Percentiles rank a stretch among this genome's conserved stretches.
phyloP scores from a whole-genome alignment of 108 stramenopile species.

The Nannochloropsis gaditana region DNA sequence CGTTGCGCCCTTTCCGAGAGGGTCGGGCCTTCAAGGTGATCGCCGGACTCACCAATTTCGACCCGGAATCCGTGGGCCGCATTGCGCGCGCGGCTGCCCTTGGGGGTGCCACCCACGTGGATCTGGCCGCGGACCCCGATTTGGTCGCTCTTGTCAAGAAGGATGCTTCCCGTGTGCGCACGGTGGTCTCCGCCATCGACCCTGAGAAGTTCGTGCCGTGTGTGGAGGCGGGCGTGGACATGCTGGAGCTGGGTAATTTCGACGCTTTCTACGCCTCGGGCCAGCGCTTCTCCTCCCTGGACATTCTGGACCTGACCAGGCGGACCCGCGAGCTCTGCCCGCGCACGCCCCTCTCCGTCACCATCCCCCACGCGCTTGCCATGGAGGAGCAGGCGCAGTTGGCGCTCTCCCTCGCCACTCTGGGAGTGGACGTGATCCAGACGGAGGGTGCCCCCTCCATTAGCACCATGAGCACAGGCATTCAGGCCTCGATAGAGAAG shows the following conservation, averaged over 20 bases:
- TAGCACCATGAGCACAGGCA: constrained; percentile 38
- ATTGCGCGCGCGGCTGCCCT: constrained; percentile 45
- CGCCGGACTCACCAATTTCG: constrained; percentile 55
- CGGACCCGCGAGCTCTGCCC: constrained; percentile 47
- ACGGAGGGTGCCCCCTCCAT: constrained; percentile 53
- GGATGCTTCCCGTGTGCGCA: background rate
- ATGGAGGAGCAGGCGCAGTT: constrained; percentile 52
- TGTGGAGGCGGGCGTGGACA: constrained; percentile 55
- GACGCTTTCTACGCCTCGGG: constrained; percentile 56
- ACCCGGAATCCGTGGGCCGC: constrained; percentile 49
- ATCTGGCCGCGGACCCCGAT: constrained; percentile 54
- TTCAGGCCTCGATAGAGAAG: constrained; percentile 52
- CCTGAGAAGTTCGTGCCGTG: constrained; percentile 48
- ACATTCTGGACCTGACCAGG: constrained; percentile 52
- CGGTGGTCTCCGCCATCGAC: constrained; percentile 53
- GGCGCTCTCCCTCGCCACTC: constrained; percentile 44
- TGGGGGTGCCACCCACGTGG: constrained; percentile 55
- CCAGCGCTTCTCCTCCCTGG: constrained; percentile 50
- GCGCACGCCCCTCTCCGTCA: constrained; percentile 49
- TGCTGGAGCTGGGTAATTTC: constrained; percentile 58
- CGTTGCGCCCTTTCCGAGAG: constrained; percentile 21
- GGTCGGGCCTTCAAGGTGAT: constrained; percentile 55
- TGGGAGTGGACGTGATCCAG: constrained; percentile 57
- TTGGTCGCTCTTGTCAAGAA: constrained; percentile 32
- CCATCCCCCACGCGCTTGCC: constrained; percentile 54